A percentile compares a stretch with the other conserved stretches of the same genome.
Evolutionary conservation across 345 rosid genomes (phyloP).

Genomic region (Murraya koenigii): DNA sequence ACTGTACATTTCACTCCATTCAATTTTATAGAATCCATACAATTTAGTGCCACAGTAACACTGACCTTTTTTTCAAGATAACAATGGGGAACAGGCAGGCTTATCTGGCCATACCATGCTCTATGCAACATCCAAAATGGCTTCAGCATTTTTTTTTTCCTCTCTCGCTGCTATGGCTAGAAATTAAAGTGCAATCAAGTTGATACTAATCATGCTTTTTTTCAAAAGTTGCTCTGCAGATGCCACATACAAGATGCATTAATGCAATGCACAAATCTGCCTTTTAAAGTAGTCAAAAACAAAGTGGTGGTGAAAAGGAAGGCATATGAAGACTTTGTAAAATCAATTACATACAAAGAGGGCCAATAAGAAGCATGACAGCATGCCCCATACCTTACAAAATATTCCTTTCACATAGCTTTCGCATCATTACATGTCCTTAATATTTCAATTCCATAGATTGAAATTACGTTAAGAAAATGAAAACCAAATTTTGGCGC

Average conservation of each 20-base stretch:
- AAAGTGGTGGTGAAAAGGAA: neutral
- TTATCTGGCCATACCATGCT: neutral
- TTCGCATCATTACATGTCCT: neutral
- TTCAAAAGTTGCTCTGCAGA: constrained; percentile 5
- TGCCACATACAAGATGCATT: constrained; percentile 12
- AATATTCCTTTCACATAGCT: constrained; percentile 35
- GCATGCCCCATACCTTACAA: neutral
- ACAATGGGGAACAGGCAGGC: neutral
- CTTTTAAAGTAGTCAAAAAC: neutral
- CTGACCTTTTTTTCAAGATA: too few species aligned
- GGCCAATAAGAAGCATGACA: constrained; percentile 2
- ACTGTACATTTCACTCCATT: too few species aligned
- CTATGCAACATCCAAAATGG: neutral
- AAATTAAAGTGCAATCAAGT: constrained; percentile 1
- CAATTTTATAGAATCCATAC: too few species aligned
- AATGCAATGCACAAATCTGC: constrained; percentile 4
- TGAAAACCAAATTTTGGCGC: too few species aligned
- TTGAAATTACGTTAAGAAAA: neutral
- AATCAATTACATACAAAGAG: neutral
- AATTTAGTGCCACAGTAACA: too few species aligned
- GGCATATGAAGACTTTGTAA: neutral
- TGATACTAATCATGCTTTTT: constrained; percentile 13
- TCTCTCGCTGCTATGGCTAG: neutral
- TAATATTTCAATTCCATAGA: neutral
- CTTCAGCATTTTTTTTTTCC: neutral